These are phyloP conservation scores for Tetrahymena thermophila DNA, from an alignment of 73 alveolate species.

Conservation along the genomic window DNA sequence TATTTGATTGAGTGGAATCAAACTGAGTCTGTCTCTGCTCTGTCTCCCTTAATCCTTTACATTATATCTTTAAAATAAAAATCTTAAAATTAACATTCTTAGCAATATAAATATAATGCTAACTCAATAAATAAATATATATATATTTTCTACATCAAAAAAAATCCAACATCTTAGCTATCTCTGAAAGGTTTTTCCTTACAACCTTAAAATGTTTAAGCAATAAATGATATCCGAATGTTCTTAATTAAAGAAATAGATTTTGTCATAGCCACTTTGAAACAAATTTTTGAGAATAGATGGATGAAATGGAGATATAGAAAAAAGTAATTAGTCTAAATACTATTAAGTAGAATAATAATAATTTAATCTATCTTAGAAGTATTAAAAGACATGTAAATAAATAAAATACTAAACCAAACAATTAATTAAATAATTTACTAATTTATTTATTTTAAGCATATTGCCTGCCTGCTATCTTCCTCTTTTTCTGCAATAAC, in stretches of 20 bases:
- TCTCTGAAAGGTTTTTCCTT: neutral
- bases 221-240: neutral
- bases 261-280: neutral
- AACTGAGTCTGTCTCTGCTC: no score
- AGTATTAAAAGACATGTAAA: neutral
- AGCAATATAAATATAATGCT: neutral
- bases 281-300: neutral
- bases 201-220: neutral
- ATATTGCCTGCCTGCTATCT: neutral
- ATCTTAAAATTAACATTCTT: neutral
- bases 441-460: neutral
- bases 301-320: neutral
- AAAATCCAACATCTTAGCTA: no score
- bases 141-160: no score
- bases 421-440: no score
- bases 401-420: no score
- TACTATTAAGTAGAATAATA: neutral
- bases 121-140: no score
- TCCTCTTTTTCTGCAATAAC: neutral
- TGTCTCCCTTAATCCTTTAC: neutral
- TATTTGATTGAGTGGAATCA: no score
- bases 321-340: no score
- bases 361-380: neutral
- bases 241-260: neutral
- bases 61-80: no score